Evolutionary conservation across 2,329 filamentous ascomycete species (phyloP), one percentile per base, ranked within the genome.

Genomic region (Chrysoporthe puriensis): DNA sequence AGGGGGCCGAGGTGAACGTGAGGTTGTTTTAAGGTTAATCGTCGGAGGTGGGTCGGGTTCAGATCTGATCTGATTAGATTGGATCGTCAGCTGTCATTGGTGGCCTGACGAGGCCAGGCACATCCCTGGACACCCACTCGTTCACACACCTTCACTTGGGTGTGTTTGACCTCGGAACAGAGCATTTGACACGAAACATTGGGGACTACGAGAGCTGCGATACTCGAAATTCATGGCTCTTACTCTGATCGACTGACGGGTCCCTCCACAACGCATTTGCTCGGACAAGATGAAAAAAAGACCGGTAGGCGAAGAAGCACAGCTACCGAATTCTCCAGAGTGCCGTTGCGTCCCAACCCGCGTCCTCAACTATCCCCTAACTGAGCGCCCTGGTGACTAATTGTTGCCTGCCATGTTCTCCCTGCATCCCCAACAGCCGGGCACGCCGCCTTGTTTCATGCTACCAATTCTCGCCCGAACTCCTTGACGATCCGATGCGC

Each of bases 31-130:
- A 42, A 58, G 54, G 32, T 58, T 42, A 42, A 42, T n/a, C 9
- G 32, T 58, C 18, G 34, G 34, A 6, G 14, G 52, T 7, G 32
- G 52, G 14, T 34, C 52, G 9, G 14, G 52, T 21, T 21, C 26
- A 26, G 26, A 26, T 43, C 34, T 13, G 34, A 58, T 58, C 40
- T 48, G 52, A 66, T 63, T 63, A 72, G 70, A 70, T 73, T 67
- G 71, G 66, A 72, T 72, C 64, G 42, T 36, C 2, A 11, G 13
- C 16, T 14, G 40, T 18, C n/a, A 26, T 69, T 63, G 57, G 59
- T 67, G 36, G 9, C 13, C 7, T 18, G 32, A 56, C n/a, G 21
- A 16, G 9, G 50, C 13, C 9, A 26, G 26, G 26, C 36, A 40
- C 36, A 40, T 40, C 6, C 36, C 34, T 32, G 18, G 32, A 36